These are phyloP conservation scores for Cladobotryum mycophilum DNA, from an alignment of 2,329 filamentous ascomycete species.

Conservation along the genomic window DNA sequence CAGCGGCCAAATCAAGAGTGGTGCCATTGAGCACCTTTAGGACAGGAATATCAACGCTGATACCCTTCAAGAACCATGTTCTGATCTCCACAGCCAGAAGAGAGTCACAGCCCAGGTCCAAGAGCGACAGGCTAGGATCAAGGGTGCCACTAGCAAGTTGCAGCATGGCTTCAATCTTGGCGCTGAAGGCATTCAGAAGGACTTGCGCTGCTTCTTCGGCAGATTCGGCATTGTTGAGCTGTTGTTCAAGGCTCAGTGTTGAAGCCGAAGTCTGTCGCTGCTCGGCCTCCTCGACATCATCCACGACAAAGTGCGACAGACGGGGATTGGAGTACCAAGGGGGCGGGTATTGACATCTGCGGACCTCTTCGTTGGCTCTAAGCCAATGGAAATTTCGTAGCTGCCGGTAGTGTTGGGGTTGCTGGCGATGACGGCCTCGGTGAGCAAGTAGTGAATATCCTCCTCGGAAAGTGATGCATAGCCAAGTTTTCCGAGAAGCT, in stretches of 20 bases:
- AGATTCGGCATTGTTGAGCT: background rate
- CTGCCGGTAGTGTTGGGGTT: conserved; percentile 3
- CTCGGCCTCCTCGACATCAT: background rate
- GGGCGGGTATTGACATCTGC: background rate
- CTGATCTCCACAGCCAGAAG: conserved; percentile 31
- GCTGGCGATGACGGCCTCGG: conserved; percentile 22
- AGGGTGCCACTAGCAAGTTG: conserved; percentile 1
- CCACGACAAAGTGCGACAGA: background rate
- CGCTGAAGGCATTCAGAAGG: background rate
- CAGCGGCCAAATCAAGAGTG: background rate
- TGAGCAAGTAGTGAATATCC: conserved; percentile 17
- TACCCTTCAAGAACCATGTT: conserved; percentile 42
- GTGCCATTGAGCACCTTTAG: conserved; percentile 28
- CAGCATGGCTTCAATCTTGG: conserved; percentile 7
- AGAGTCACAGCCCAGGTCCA: conserved; percentile 22
- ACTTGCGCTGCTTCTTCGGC: background rate
- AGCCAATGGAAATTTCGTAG: conserved; percentile 5
- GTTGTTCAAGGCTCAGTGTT: background rate
- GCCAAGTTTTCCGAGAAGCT: background rate
- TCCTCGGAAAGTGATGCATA: background rate
- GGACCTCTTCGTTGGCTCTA: background rate
- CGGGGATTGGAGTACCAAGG: background rate
- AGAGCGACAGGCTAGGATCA: background rate
- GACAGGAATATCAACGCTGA: conserved; percentile 39
- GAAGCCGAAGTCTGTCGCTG: background rate